phyloP scores from a whole-genome alignment of 2,329 filamentous ascomycete genomes.

The Diaporthe citrichinensis region DNA sequence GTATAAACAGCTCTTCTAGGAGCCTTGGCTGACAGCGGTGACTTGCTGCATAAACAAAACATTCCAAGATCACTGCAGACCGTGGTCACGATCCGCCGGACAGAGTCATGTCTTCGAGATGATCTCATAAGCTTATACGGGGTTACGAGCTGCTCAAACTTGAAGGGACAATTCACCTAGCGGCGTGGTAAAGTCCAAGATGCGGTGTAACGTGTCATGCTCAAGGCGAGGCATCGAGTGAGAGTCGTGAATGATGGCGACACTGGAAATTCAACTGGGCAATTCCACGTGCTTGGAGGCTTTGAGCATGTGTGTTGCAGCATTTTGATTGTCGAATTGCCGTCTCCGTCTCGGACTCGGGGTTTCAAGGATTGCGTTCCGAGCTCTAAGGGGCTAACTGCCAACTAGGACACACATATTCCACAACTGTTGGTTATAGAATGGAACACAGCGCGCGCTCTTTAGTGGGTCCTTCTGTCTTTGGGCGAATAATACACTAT shows the following conservation, averaged over 20 bases:
- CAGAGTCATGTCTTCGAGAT: neutral
- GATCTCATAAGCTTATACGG: too few relatives aligned
- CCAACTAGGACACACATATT: neutral
- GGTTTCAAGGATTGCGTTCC: neutral
- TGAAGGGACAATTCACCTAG: neutral
- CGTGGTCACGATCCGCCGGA: neutral
- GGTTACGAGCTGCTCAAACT: too few relatives aligned
- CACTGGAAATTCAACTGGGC: neutral
- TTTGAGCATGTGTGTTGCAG: neutral
- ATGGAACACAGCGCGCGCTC: conserved; percentile 25
- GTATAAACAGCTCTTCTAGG: too few relatives aligned
- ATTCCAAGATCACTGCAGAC: neutral
- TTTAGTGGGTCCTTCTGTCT: neutral
- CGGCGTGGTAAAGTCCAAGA: neutral
- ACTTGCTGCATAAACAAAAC: neutral
- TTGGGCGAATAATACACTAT: neutral
- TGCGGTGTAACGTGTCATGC: neutral
- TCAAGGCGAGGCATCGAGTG: neutral
- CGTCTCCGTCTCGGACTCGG: neutral
- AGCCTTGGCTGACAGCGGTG: neutral
- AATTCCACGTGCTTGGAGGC: neutral
- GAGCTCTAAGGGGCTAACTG: neutral
- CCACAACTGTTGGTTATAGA: neutral
- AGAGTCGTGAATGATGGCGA: neutral
- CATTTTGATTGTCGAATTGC: neutral